Evolutionary conservation across 108 stramenopile species (phyloP).

Genomic region (Nitzschia putrida): DNA sequence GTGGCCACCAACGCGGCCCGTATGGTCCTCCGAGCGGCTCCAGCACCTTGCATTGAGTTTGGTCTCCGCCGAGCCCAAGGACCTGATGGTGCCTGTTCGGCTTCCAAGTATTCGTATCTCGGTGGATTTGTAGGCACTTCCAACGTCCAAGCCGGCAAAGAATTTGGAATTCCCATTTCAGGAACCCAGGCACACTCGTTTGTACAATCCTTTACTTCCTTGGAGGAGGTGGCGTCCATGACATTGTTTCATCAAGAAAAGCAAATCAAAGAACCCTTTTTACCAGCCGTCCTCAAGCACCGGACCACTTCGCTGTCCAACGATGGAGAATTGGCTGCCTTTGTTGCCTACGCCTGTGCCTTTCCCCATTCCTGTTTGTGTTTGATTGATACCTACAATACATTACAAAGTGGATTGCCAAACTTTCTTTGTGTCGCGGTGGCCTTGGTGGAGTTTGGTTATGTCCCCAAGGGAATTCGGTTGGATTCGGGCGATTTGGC

Average conservation of each 20-base stretch:
- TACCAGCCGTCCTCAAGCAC: slow-evolving; percentile 61
- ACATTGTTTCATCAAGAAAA: slow-evolving; percentile 42
- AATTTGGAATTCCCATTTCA: slow-evolving; percentile 72
- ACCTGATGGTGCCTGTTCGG: slow-evolving; percentile 93
- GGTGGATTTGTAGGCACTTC: slow-evolving; percentile 97
- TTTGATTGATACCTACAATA: slow-evolving; percentile 98
- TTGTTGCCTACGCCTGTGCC: slow-evolving; percentile 92
- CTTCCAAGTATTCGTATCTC: slow-evolving; percentile 88
- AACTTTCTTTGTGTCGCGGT: slow-evolving; percentile 93
- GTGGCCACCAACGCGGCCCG: slow-evolving; percentile 97
- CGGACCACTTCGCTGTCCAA: slow-evolving; percentile 59
- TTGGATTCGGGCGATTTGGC: slow-evolving; percentile 96
- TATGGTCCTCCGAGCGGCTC: slow-evolving; percentile 89
- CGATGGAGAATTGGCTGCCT: slow-evolving; percentile 96
- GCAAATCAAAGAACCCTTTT: slow-evolving; percentile 38
- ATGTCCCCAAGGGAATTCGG: slow-evolving; percentile 88
- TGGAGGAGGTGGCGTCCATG: slow-evolving; percentile 66
- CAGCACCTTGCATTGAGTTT: slow-evolving; percentile 87
- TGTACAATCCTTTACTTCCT: slow-evolving; percentile 81
- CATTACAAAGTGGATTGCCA: slow-evolving; percentile 86
- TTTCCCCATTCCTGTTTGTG: slow-evolving; percentile 93
- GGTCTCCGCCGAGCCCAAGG: slow-evolving; percentile 97
- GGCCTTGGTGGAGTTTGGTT: slow-evolving; percentile 88
- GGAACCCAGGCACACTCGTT: slow-evolving; percentile 98
- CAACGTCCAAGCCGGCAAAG: slow-evolving; percentile 94